Evolutionary conservation across 2,329 filamentous ascomycete species (phyloP), one percentile per base, ranked within the genome.

Genomic region (Exophiala sp.): DNA sequence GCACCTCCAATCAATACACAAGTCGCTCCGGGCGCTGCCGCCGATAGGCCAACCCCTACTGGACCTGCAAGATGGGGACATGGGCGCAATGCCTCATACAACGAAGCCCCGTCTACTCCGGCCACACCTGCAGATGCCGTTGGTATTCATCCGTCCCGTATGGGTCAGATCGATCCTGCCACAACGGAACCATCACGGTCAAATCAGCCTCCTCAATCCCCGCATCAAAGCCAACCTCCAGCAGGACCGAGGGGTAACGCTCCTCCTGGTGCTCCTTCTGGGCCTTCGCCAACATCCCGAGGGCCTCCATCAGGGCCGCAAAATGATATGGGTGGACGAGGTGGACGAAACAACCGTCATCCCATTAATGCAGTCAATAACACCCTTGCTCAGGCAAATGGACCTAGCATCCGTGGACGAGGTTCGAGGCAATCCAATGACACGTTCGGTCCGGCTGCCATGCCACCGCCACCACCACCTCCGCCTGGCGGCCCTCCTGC

Each of bases 81-180:
- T 44, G 64, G 68, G 42, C 69, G 74, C 41, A 65, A 60, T 20
- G 63, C 54, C 38, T 67, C 67, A 20, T 71, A 70, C 9, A 68
- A 66, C 47, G 59, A 67, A 20, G 40, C 65, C 38, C 36, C 65
- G n/a, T 61, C 63, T 29, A 57, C 67, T 18, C 65, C 68, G 10
- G 52, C 65, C 10, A 64, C 71, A 12, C 67, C 71, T 38, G n/a
- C 40, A 29, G 72, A 76, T 34, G 66, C 70, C 12, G 66, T 70
- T 18, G 77, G 78, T 32, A 74, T 83, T 42, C 79, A 82, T 63
- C 79, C 79, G 9, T 80, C 80, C 62, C 74, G 80, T 35, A 65
- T 81, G 42, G 75, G 72, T 38, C 71, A 73, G 35, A 69, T 76
- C 33, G 60, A 60, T 24, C 34, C 63, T 16, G 46, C 64, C 5